Evolutionary conservation across 2,329 filamentous ascomycete species (phyloP).

Genomic region (Ascochyta rabiei): DNA sequence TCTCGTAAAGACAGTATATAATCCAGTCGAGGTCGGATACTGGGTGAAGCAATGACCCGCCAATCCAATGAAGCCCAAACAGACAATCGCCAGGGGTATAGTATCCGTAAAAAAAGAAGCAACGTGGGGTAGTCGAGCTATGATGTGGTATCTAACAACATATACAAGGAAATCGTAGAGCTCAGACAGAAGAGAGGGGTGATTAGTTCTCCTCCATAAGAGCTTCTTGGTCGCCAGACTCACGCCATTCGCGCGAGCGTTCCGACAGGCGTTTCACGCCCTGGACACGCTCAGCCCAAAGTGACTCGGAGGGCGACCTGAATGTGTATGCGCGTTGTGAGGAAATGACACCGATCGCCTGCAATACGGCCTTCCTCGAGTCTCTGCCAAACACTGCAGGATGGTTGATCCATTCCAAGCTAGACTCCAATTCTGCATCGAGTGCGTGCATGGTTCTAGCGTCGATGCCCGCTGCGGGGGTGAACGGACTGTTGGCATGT

Average conservation of each 20-base stretch:
- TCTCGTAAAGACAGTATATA: conserved; percentile 17
- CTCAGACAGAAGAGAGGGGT: conserved; percentile 6
- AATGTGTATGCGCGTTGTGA: conserved; percentile 94
- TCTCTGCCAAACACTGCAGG: conserved; percentile 94
- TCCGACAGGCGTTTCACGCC: conserved; percentile 84
- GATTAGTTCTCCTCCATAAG: conserved; percentile 58
- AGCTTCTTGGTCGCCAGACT: conserved; percentile 75
- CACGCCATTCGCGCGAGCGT: conserved; percentile 88
- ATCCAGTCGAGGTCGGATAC: conserved; percentile 11
- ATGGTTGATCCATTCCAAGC: conserved; percentile 96
- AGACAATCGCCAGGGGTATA: conserved; percentile 22
- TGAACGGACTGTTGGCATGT: conserved; percentile 56
- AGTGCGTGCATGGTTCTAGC: conserved; percentile 79
- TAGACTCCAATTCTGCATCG: conserved; percentile 87
- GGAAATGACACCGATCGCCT: conserved; percentile 95
- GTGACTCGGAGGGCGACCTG: conserved; percentile 82
- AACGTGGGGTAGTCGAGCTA: conserved; percentile 17
- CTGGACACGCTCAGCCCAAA: conserved; percentile 83
- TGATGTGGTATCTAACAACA: conserved; percentile 21
- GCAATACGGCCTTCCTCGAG: conserved; percentile 91
- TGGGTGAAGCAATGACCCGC: conserved; percentile 15
- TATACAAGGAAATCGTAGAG: conserved; percentile 25
- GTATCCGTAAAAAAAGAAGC: conserved; percentile 17
- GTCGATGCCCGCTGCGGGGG: conserved; percentile 78
- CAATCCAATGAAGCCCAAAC: conserved; percentile 10